These are phyloP conservation scores for Chloris gayana DNA, from an alignment of 176 grass and related monocot species.

Conservation along the genomic window DNA sequence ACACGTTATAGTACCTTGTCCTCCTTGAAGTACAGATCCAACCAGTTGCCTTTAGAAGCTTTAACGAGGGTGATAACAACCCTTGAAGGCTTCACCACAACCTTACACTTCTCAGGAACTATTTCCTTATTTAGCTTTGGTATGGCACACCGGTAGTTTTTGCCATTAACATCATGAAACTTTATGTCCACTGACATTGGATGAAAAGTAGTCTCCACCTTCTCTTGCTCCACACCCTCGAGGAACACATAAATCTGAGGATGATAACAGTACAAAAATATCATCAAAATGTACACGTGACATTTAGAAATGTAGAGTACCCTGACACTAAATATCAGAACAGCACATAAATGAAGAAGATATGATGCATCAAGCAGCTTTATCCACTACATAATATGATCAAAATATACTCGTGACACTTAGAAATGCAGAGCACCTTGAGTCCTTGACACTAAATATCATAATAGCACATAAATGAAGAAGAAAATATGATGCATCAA, in stretches of 20 bases:
- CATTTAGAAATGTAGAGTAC: neutral
- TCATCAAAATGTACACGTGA: neutral
- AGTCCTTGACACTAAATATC: neutral
- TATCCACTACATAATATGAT: neutral
- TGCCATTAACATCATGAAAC: conserved; percentile 81
- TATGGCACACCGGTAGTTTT: conserved; percentile 83
- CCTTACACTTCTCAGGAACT: conserved; percentile 81
- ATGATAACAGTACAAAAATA: conserved; percentile 15
- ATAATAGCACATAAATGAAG: neutral
- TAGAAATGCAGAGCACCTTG: neutral
- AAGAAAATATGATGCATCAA: neutral
- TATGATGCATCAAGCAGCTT: neutral
- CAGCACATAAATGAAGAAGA: neutral
- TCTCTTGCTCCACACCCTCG: conserved; percentile 73
- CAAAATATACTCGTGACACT: neutral
- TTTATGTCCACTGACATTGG: conserved; percentile 73
- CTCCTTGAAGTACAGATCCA: conserved; percentile 78
- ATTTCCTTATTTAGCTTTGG: conserved; percentile 88
- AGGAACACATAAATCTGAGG: conserved; percentile 71
- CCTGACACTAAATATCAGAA: neutral
- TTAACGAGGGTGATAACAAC: conserved; percentile 69
- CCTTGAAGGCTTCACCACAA: conserved; percentile 81
- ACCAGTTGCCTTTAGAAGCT: conserved; percentile 84
- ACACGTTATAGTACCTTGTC: conserved; percentile 64
- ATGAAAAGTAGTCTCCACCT: conserved; percentile 64